phyloP scores from a whole-genome alignment of 2,329 filamentous ascomycete genomes.

The Fusarium solani-melongenae region DNA sequence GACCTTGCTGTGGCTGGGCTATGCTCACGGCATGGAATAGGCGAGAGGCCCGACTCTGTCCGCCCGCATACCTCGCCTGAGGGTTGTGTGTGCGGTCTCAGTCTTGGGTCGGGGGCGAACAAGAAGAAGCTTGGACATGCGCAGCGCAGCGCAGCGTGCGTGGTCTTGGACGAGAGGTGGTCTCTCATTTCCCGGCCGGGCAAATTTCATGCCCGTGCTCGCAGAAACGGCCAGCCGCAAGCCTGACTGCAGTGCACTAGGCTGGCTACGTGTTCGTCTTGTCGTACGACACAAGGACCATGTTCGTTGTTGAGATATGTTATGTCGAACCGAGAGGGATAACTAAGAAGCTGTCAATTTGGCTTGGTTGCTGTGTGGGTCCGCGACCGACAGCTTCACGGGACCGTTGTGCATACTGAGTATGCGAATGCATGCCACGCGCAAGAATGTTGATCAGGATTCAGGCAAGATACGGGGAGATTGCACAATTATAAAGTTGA shows the following conservation, averaged over 20 bases:
- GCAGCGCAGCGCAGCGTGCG: neutral
- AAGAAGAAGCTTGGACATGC: constrained; percentile 34
- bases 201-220: constrained; percentile 34
- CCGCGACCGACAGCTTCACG: neutral
- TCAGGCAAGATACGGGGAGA: neutral
- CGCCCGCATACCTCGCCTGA: constrained; percentile 25
- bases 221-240: constrained; percentile 21
- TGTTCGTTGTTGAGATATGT: constrained; percentile 13
- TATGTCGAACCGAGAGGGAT: constrained; percentile 6
- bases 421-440: neutral
- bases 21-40: constrained; percentile 5
- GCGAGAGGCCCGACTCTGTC: constrained; percentile 14
- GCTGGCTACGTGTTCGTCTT: constrained; percentile 34
- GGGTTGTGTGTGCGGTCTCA: constrained; percentile 15
- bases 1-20: neutral
- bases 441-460: constrained; percentile 10
- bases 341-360: constrained; percentile 2
- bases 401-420: neutral
- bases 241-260: constrained; percentile 13
- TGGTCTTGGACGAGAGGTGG: neutral
- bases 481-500: constrained; percentile 2
- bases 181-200: constrained; percentile 38
- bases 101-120: constrained; percentile 2
- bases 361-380: constrained; percentile 3
- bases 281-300: constrained; percentile 29